These are phyloP conservation scores for Calycina marina DNA, from an alignment of 2,329 filamentous ascomycete species.

Conservation along the genomic window DNA sequence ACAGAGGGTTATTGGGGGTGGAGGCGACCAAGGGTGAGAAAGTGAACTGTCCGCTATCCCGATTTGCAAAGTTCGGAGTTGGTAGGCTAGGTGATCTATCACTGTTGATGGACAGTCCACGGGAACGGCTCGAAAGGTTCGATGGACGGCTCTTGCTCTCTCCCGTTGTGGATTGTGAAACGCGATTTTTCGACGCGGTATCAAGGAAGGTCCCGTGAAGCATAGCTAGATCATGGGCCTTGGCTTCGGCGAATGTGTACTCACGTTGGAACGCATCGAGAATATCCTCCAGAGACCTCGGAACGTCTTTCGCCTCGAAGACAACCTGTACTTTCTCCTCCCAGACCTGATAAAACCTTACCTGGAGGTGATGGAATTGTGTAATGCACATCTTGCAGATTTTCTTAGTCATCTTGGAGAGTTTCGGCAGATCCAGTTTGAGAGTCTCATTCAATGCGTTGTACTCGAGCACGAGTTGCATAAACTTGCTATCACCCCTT, in stretches of 20 bases:
- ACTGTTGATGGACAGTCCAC: slow-evolving; percentile 46
- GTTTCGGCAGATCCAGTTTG: slow-evolving; percentile 77
- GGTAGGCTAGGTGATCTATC: slow-evolving; percentile 49
- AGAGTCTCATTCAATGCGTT: slow-evolving; percentile 73
- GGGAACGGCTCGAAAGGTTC: slow-evolving; percentile 28
- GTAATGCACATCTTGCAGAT: slow-evolving; percentile 71
- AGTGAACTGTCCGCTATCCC: slow-evolving; percentile 51
- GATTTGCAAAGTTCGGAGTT: slow-evolving; percentile 49
- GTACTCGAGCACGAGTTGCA: slow-evolving; percentile 78
- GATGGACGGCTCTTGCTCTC: slow-evolving; percentile 18
- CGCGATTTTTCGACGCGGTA: slow-evolving; percentile 7
- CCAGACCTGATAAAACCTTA: slow-evolving; percentile 70
- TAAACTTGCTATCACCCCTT: slow-evolving; percentile 73
- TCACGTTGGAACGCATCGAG: slow-evolving; percentile 65
- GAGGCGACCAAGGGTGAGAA: slow-evolving; percentile 36
- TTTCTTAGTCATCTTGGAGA: slow-evolving; percentile 69
- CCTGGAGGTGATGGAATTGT: slow-evolving; percentile 75
- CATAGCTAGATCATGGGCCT: slow-evolving; percentile 57
- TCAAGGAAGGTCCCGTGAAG: slow-evolving; percentile 54
- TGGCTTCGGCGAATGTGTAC: slow-evolving; percentile 60
- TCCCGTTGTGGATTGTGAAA: slow-evolving; percentile 25
- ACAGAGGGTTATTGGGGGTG: slow-evolving; percentile 35
- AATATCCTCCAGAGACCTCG: slow-evolving; percentile 58
- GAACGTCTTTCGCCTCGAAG: slow-evolving; percentile 48
- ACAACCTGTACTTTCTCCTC: slow-evolving; percentile 68